Conservation (phyloP, 495 filamentous ascomycete species). For the Barbatosphaeria neglecta region DNA sequence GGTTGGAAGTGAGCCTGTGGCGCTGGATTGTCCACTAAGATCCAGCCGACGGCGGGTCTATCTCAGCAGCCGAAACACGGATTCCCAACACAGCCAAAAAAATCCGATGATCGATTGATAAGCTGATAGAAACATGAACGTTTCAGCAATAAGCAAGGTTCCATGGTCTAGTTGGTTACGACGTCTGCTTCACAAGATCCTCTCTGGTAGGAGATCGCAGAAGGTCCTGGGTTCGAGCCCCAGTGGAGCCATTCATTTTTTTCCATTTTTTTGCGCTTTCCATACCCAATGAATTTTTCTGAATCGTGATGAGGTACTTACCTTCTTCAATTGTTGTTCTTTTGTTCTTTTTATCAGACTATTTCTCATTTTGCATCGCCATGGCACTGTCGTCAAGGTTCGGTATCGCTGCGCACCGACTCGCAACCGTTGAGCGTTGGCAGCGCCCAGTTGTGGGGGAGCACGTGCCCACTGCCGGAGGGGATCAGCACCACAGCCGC, state of each 20-base stretch:
- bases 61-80: no score
- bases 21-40: no score
- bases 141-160: neutral
- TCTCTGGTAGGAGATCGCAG: neutral
- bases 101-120: neutral
- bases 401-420: no score
- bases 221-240: slow-evolving; percentile 3
- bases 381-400: no score
- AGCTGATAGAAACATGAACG: neutral
- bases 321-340: neutral
- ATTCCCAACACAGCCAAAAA: no score
- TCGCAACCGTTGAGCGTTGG: no score
- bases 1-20: no score
- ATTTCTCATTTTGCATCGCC: neutral
- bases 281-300: neutral
- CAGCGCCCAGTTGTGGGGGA: no score
- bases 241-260: slow-evolving; percentile 1
- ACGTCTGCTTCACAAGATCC: neutral
- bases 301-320: neutral
- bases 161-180: slow-evolving; percentile 3
- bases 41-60: no score
- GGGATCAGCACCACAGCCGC: no score
- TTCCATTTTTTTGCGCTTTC: neutral
- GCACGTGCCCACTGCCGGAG: no score
- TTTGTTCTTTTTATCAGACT: neutral